Evolutionary conservation across 208 protist species (phyloP), one percentile per base, ranked within the genome.

Genomic region (Leishmania tropica): DNA sequence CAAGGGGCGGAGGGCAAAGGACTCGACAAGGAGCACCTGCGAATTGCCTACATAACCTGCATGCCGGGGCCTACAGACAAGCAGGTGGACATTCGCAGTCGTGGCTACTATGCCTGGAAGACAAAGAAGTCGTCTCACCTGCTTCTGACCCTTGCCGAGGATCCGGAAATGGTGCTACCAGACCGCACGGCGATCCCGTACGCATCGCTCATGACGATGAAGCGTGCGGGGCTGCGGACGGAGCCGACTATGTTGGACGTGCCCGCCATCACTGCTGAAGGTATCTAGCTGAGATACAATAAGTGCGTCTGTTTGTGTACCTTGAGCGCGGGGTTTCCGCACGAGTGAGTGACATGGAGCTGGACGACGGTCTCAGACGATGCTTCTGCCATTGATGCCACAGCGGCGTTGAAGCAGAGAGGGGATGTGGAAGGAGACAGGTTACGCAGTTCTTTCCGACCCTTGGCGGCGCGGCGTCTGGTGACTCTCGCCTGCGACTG

Each of bases 91-190:
- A 96, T 98, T 76, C 90, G 94, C 58, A 95, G 92, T 75, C 83
- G 89, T 24, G 95, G 95, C 56, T 97, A 97, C 85, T 97, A 97
- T 85, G 71, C 93, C 0, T 98, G 95, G 94, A 97, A 97, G 83
- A 98, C 93, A 65, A 98, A 98, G 81, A 92, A 93, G 78, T 97
- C 93, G 17, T 96, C 94, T 62, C 92, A 96, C 78, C 76, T 98
- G 73, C 77, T 97, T 2, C 70, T 98, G n/a, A 96, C 90, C 7
- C 60, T 98, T 15, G 89, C 93, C 17, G 95, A 98, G 81, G 95
- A 98, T 84, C 93, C 93, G 17, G 92, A 98, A 40, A 96, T 98
- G 92, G 83, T 94, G 73, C 87, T 98, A 65, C 95, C 95, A n/a
- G 95, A 98, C 79, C 92, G 95, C 73, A 96, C 90, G 0, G 88